Conservation (phyloP, 176 grass and related monocot species). For the Poa pratensis region DNA sequence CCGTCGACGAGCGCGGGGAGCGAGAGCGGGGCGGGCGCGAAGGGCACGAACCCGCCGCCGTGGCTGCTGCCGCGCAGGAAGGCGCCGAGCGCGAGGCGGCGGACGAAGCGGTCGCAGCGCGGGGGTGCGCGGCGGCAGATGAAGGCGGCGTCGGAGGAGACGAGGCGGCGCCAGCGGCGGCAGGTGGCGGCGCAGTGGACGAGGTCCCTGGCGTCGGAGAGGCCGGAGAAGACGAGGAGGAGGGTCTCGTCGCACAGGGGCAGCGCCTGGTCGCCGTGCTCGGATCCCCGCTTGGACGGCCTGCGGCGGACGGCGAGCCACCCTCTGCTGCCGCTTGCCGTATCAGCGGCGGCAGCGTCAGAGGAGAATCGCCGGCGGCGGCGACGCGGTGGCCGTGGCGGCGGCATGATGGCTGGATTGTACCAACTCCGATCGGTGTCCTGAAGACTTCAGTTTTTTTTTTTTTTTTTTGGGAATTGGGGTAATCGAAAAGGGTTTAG, state of each 20-base stretch:
- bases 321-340: neutral
- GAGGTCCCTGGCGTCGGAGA: conserved; percentile 4
- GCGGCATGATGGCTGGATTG: neutral
- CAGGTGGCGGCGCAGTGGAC: conserved; percentile 36
- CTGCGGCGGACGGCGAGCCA: conserved; percentile 17
- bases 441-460: neutral
- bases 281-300: neutral
- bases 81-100: conserved; percentile 17
- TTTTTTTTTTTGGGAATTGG: neutral
- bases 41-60: conserved; percentile 11
- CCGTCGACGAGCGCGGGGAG: neutral
- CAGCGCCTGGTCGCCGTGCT: conserved; percentile 20
- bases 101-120: conserved; percentile 28
- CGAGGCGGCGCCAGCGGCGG: conserved; percentile 37
- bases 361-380: neutral
- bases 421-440: neutral
- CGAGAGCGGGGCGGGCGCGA: neutral
- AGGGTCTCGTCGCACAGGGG: neutral
- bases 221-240: conserved; percentile 29
- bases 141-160: conserved; percentile 41
- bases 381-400: neutral
- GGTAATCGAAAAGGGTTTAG: neutral
- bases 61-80: neutral
- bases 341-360: neutral
- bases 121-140: conserved; percentile 19